Evolutionary conservation across 768 basidiomycete species (phyloP).

Genomic region (Leccinum sublutescens): DNA sequence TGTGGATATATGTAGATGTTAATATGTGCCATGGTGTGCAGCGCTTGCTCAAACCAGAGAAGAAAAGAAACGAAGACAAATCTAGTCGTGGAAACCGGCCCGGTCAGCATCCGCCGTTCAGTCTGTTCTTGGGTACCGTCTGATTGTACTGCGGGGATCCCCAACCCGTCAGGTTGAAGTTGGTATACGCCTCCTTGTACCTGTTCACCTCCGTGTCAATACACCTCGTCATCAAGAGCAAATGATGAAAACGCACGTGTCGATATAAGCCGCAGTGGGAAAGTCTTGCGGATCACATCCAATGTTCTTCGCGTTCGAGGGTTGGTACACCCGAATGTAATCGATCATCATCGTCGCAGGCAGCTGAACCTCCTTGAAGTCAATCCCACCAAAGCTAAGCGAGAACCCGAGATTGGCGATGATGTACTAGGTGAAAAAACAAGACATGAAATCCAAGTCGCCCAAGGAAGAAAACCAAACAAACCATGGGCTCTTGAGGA

Average conservation of each 20-base stretch:
- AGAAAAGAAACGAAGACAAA: not conserved
- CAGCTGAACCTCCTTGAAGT: slow-evolving; percentile 52
- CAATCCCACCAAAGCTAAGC: slow-evolving; percentile 62
- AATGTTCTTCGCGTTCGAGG: slow-evolving; percentile 44
- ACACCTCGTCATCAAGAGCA: not conserved
- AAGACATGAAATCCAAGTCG: not conserved
- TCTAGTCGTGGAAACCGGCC: slow-evolving; percentile 3
- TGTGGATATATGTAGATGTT: not conserved
- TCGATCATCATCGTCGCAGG: slow-evolving; percentile 70
- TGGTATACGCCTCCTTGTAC: slow-evolving; percentile 45
- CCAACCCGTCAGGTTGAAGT: slow-evolving; percentile 47
- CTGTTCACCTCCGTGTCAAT: slow-evolving; percentile 17
- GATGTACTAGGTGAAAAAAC: slow-evolving; percentile 47
- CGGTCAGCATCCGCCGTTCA: slow-evolving; percentile 30
- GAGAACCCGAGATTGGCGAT: slow-evolving; percentile 73
- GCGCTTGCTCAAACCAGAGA: not conserved
- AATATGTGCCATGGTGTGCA: not conserved
- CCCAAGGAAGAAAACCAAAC: not conserved
- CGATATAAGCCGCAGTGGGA: slow-evolving; percentile 78
- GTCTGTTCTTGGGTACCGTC: slow-evolving; percentile 58
- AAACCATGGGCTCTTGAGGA: slow-evolving; percentile 67
- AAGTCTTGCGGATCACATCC: slow-evolving; percentile 69
- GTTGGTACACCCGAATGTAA: slow-evolving; percentile 78
- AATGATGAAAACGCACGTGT: slow-evolving; percentile 44
- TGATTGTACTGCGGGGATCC: slow-evolving; percentile 41